These are phyloP conservation scores for Suillus clintonianus DNA, from an alignment of 768 basidiomycete species.

Conservation along the genomic window DNA sequence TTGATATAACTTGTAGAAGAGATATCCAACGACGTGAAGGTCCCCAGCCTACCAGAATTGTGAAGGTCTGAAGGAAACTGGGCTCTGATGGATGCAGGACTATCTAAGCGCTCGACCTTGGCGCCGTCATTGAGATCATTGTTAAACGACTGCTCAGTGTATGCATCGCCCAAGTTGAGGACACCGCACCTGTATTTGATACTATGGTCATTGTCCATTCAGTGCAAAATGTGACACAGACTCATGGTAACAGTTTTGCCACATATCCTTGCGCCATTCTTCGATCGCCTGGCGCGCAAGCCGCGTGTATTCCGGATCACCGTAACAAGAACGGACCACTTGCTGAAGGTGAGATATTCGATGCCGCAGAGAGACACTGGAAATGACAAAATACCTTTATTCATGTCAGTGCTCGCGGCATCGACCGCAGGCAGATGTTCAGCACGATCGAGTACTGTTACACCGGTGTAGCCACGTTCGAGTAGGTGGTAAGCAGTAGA, in stretches of 20 bases:
- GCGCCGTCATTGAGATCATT: constrained; percentile 68
- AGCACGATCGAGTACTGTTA: constrained; percentile 79
- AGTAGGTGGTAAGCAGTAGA: constrained; percentile 85
- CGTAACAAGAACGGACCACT: constrained; percentile 79
- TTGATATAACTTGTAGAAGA: constrained; percentile 65
- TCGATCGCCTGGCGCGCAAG: constrained; percentile 78
- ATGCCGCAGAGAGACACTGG: not conserved
- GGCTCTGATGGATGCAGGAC: constrained; percentile 13
- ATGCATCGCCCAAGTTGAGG: constrained; percentile 32
- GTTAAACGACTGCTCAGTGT: constrained; percentile 54
- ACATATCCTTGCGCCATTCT: constrained; percentile 70
- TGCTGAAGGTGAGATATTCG: not conserved
- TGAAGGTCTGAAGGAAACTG: constrained; percentile 19
- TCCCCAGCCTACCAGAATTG: constrained; percentile 15
- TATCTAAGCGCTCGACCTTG: constrained; percentile 36
- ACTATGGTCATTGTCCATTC: not conserved
- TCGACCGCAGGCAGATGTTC: constrained; percentile 74
- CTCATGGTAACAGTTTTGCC: constrained; percentile 85
- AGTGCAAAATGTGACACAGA: constrained; percentile 44
- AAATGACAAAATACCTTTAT: constrained; percentile 29
- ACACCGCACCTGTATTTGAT: constrained; percentile 23
- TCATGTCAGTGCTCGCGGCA: constrained; percentile 66
- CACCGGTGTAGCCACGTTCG: constrained; percentile 60
- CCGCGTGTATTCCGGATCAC: constrained; percentile 65
- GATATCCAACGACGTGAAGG: constrained; percentile 23